Evolutionary conservation across 352 stramenopile species (phyloP), one percentile per base, ranked within the genome.

Genomic region (Lagenidium giganteum): DNA sequence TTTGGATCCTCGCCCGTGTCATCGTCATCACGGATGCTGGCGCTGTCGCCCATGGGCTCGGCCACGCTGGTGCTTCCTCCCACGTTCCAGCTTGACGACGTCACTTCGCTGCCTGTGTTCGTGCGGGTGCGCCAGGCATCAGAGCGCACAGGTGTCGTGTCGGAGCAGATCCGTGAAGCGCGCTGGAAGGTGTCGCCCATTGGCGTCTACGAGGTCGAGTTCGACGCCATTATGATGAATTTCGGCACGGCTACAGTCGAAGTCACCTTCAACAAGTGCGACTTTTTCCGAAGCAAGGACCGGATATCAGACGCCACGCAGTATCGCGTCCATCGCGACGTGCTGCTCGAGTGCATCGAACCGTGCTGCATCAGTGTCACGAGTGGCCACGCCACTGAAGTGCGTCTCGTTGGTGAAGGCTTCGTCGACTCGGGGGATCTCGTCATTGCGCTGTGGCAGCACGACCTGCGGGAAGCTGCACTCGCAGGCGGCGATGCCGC

Each of bases 371-470:
- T 88, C 28, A 68, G 69, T 21, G 72, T 86, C 7, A 83, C 70
- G 5, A 80, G 61, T 30, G 68, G 70, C n/a, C 63, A 51, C 4
- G 59, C 61, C 21, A 82, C 66, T 3, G 72, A 86, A n/a, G 42
- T 86, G 18, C 68, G 58, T 1, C 18, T 88, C 14, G 17, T 74
- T 17, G 76, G 76, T 0, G 56, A 83, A 16, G 68, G 68, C 8
- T 86, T 86, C 20, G 64, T 78, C 16, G 72, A 86, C 36, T 74
- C 76, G 0, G 73, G 73, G 2, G 76, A 88, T 29, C 53, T 88
- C 16, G 63, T 83, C 2, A 70, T 88, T 5, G 47, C 48, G 8
- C 36, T 88, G 6, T 23, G 54, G 18, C 76, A 88, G 46, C 47
- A 49, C 11, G 57, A 70, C 30, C 50, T 87, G 1, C 29, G 45